phyloP scores from a whole-genome alignment of 2,329 filamentous ascomycete species.

The Fusarium pilosicola region DNA sequence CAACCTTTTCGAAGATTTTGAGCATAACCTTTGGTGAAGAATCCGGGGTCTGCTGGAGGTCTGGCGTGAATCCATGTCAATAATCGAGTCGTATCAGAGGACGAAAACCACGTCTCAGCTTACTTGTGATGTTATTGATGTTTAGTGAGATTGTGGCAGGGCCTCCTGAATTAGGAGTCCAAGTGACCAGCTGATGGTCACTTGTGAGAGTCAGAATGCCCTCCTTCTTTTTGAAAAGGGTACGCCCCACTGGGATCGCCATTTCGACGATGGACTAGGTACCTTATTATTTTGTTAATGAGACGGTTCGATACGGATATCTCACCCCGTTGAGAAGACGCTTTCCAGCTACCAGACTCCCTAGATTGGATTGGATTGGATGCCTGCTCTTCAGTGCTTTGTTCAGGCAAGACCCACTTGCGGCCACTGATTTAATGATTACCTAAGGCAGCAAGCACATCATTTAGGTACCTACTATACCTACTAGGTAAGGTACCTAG shows the following conservation, averaged over 20 bases:
- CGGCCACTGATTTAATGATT: conserved; percentile 15
- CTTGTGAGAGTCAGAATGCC: conserved; percentile 80
- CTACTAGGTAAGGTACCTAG: no score
- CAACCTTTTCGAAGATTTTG: conserved; percentile 83
- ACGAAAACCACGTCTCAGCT: conserved; percentile 43
- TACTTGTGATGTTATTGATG: conserved; percentile 84
- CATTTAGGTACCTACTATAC: no score
- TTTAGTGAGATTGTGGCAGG: conserved; percentile 74
- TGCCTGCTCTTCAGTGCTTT: neutral
- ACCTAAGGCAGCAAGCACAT: conserved; percentile 1
- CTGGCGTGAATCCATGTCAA: conserved; percentile 54
- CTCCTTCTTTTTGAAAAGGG: conserved; percentile 95
- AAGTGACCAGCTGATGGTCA: conserved; percentile 80
- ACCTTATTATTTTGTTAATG: neutral
- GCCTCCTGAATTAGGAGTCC: conserved; percentile 77
- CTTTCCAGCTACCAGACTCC: neutral
- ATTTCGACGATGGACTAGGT: conserved; percentile 49
- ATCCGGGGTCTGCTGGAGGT: conserved; percentile 94
- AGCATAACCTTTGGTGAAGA: conserved; percentile 91
- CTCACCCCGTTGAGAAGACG: neutral
- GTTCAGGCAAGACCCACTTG: conserved; percentile 17
- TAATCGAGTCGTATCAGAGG: neutral
- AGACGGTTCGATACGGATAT: neutral
- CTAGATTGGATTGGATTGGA: neutral
- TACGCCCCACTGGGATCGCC: conserved; percentile 71